A percentile compares a stretch with the other conserved stretches of the same genome.
Conservation (phyloP, 108 stramenopile species). For the Nannochloropsis gaditana region DNA sequence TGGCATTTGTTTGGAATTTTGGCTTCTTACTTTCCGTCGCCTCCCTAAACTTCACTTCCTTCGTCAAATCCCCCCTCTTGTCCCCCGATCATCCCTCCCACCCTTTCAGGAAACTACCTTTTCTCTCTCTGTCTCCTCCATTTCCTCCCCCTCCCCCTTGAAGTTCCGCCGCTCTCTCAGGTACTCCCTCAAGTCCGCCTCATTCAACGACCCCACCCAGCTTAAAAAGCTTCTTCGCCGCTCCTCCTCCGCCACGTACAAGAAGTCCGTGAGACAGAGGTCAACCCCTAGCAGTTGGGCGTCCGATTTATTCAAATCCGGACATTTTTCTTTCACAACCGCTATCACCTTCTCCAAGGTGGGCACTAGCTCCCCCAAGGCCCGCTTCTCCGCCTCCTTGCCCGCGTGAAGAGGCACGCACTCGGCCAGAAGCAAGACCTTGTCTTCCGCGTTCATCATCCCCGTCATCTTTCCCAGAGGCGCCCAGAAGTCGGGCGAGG, state of each 20-base stretch:
- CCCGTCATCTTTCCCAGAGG: slow-evolving; percentile 73
- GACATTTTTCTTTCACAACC: slow-evolving; percentile 27
- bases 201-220: slow-evolving; percentile 67
- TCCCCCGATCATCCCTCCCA: too few relatives aligned
- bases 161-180: slow-evolving; percentile 61
- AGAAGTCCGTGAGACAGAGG: slow-evolving; percentile 35
- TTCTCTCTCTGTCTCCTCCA: slow-evolving; percentile 49
- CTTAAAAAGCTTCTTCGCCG: slow-evolving; percentile 62
- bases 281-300: slow-evolving; percentile 29
- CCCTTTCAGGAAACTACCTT: neutral
- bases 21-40: too few relatives aligned
- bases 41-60: too few relatives aligned
- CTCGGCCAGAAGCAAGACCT: slow-evolving; percentile 72
- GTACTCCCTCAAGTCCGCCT: slow-evolving; percentile 62
- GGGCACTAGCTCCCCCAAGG: slow-evolving; percentile 31
- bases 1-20: too few relatives aligned
- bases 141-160: slow-evolving; percentile 57
- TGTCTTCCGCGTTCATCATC: slow-evolving; percentile 70
- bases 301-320: slow-evolving; percentile 29
- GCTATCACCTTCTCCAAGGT: slow-evolving; percentile 24
- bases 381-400: slow-evolving; percentile 23
- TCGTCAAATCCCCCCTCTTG: too few relatives aligned
- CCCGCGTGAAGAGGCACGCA: slow-evolving; percentile 74
- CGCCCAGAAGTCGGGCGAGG: slow-evolving; percentile 72
- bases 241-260: slow-evolving; percentile 57